phyloP scores from a whole-genome alignment of 2,329 filamentous ascomycete genomes.

The Trichophyton schoenleinii region DNA sequence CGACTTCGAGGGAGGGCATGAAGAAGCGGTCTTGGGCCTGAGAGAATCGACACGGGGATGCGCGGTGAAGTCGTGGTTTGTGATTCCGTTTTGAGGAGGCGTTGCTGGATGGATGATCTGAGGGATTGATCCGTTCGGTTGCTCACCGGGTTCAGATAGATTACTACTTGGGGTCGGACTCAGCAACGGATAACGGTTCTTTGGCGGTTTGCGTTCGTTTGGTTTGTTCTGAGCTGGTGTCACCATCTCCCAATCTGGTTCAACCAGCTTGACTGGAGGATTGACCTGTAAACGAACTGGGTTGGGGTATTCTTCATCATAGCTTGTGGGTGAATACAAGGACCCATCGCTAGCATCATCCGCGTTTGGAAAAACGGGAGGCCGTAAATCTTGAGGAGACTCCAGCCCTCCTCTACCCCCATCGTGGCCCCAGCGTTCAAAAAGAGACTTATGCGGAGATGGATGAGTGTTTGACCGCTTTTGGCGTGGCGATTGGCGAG shows the following conservation, averaged over 20 bases:
- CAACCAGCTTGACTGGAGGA: constrained; percentile 3
- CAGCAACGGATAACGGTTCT: not conserved
- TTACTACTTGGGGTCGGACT: not conserved
- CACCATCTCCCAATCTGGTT: constrained; percentile 14
- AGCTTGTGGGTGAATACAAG: not conserved
- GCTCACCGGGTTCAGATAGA: not conserved
- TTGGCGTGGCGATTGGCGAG: constrained; percentile 19
- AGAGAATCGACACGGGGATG: not conserved
- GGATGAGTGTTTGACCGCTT: constrained; percentile 16
- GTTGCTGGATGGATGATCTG: not conserved
- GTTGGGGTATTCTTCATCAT: not conserved
- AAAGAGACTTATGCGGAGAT: constrained; percentile 1
- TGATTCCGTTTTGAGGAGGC: not conserved
- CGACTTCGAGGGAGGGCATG: not conserved
- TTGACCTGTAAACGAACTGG: constrained; percentile 7
- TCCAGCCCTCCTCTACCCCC: not conserved
- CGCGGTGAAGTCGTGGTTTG: not conserved
- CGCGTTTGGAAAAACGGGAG: not conserved
- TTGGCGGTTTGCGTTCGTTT: not conserved
- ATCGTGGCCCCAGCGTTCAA: not conserved
- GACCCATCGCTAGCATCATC: constrained; percentile 1
- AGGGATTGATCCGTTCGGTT: not conserved
- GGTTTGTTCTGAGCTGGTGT: constrained; percentile 6
- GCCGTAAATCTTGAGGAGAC: not conserved
- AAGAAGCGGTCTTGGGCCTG: not conserved